Percentiles rank a stretch among this genome's conserved stretches.
phyloP scores from a whole-genome alignment of 768 basidiomycete genomes.

The Candolleomyces efflorescens region DNA sequence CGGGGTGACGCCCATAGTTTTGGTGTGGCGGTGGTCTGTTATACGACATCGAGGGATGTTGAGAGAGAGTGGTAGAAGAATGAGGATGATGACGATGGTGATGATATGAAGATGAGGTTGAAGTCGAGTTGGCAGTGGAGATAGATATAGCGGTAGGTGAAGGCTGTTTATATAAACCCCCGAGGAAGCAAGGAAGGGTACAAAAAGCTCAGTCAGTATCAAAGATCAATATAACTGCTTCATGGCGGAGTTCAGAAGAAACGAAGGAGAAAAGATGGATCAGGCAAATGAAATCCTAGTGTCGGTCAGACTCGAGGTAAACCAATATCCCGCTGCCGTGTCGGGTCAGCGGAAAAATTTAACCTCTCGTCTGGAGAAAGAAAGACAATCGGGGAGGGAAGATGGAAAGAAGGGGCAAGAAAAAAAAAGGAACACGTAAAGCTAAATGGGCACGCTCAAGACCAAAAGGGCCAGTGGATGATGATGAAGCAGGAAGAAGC shows the following conservation, averaged over 20 bases:
- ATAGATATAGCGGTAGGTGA: too few species aligned
- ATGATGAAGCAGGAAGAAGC: constrained; percentile 4
- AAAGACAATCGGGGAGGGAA: too few species aligned
- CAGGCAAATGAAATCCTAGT: neutral
- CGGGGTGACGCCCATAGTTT: constrained; percentile 13
- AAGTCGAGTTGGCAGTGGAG: too few species aligned
- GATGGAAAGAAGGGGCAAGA: too few species aligned
- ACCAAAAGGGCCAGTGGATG: constrained; percentile 1
- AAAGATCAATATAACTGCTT: neutral
- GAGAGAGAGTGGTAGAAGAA: constrained; percentile 8
- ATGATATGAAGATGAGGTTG: neutral
- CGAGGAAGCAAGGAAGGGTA: too few species aligned
- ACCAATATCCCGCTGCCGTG: neutral
- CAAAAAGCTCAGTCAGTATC: neutral
- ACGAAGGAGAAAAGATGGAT: neutral
- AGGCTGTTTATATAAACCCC: too few species aligned
- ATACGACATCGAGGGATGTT: constrained; percentile 16
- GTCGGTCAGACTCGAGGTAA: neutral
- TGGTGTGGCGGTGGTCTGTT: constrained; percentile 17
- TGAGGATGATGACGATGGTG: constrained; percentile 2
- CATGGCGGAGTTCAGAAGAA: neutral
- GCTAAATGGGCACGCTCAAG: neutral
- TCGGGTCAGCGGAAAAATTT: neutral
- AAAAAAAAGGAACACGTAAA: neutral
- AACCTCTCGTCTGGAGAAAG: too few species aligned